Conservation (phyloP, 2,329 filamentous ascomycete species). For the Mollisia scopiformis region DNA sequence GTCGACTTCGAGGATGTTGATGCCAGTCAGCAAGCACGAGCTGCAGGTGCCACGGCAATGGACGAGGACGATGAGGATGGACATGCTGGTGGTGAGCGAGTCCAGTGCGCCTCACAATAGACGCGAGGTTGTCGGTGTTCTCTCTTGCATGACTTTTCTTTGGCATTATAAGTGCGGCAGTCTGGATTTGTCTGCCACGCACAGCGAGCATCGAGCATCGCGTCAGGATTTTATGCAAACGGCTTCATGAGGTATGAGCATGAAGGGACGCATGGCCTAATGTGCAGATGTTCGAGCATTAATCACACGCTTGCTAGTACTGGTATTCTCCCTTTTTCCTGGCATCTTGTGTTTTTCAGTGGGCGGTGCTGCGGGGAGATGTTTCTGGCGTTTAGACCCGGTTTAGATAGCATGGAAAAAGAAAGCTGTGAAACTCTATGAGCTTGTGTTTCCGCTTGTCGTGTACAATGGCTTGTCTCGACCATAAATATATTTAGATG, state of each 20-base stretch:
- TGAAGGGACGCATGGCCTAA: slow-evolving; percentile 3
- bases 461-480: too few species aligned
- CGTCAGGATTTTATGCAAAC: slow-evolving; percentile 15
- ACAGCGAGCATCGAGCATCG: slow-evolving; percentile 16
- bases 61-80: slow-evolving; percentile 81
- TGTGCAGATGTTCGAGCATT: slow-evolving; percentile 6
- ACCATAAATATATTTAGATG: too few species aligned
- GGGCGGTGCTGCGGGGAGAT: slow-evolving; percentile 3
- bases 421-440: background rate
- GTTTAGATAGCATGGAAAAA: slow-evolving; percentile 29
- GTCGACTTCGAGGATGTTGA: slow-evolving; percentile 88
- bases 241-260: slow-evolving; percentile 22
- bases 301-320: background rate
- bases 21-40: slow-evolving; percentile 64
- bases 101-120: slow-evolving; percentile 88
- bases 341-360: slow-evolving; percentile 10
- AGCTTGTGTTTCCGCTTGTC: background rate
- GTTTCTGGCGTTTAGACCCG: slow-evolving; percentile 26
- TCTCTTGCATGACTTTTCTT: slow-evolving; percentile 8
- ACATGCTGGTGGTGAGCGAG: slow-evolving; percentile 74
- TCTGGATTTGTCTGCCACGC: slow-evolving; percentile 13
- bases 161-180: slow-evolving; percentile 23
- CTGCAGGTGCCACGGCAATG: slow-evolving; percentile 66
- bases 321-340: slow-evolving; percentile 10
- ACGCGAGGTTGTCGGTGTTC: background rate